These are phyloP conservation scores for Cryptosporidium andersoni DNA, from an alignment of 169 alveolate genomes.

Conservation along the genomic window DNA sequence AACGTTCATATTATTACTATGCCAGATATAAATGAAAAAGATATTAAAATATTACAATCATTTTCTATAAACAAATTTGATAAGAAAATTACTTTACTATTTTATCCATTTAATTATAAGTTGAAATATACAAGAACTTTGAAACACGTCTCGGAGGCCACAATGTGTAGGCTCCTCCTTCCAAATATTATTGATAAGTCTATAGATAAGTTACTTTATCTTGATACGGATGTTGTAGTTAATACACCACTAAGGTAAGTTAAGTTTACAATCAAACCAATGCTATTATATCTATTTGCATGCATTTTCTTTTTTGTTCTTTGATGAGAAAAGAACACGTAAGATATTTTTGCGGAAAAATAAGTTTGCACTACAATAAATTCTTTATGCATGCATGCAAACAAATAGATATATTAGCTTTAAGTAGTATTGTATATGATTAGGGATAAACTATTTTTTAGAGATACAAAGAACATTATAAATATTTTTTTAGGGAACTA, in stretches of 20 bases:
- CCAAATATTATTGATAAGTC: constrained; percentile 32
- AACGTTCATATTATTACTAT: constrained; percentile 38
- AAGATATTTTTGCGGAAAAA: no score
- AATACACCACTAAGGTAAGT: constrained; percentile 59
- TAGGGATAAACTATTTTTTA: no score
- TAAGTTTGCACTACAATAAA: no score
- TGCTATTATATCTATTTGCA: not conserved
- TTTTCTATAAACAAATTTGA: constrained; percentile 7
- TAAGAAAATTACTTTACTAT: constrained; percentile 21
- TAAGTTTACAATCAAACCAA: not conserved
- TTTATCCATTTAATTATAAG: constrained; percentile 48
- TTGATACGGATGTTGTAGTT: constrained; percentile 64
- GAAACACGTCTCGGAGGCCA: constrained; percentile 67
- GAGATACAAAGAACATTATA: not conserved
- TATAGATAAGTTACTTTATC: constrained; percentile 56
- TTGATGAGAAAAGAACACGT: no score
- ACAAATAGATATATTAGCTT: no score
- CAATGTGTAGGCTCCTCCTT: constrained; percentile 68
- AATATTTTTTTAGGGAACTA: constrained; percentile 12
- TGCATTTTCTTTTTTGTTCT: no score
- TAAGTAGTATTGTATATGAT: no score
- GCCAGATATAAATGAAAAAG: constrained; percentile 59
- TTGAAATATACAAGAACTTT: constrained; percentile 50
- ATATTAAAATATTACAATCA: not conserved
- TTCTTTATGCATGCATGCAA: no score